A percentile compares a stretch with the other conserved stretches of the same genome.
Conservation (phyloP, 305 asterid genomes). For the Ilex paraguariensis region DNA sequence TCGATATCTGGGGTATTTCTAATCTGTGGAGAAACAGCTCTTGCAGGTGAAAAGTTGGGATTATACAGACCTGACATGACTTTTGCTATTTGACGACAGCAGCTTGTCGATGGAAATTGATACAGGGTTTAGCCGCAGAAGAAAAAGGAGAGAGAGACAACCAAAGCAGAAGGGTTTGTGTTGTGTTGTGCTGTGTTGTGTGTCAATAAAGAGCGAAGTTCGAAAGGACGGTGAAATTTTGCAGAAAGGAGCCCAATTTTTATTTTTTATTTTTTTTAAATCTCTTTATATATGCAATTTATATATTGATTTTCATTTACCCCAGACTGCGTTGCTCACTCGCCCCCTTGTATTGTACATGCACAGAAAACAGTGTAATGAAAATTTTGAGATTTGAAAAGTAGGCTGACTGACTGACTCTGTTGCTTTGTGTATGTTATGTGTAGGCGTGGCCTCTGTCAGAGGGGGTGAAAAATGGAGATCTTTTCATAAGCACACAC, state of each 20-base stretch:
- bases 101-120: slow-evolving; percentile 3
- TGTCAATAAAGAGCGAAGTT: slow-evolving; percentile 5
- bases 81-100: slow-evolving; percentile 1
- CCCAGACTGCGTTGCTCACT: too few species aligned
- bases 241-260: slow-evolving; percentile 12
- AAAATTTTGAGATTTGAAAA: too few species aligned
- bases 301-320: too few species aligned
- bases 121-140: slow-evolving; percentile 9
- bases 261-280: background rate
- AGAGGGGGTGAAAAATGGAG: too few species aligned
- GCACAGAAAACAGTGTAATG: too few species aligned
- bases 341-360: too few species aligned
- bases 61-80: slow-evolving; percentile 82
- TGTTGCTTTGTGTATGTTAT: too few species aligned
- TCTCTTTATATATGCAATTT: too few species aligned
- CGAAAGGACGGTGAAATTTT: slow-evolving; percentile 14
- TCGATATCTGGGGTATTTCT: slow-evolving; percentile 66
- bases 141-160: slow-evolving; percentile 13
- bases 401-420: too few species aligned
- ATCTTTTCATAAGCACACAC: too few species aligned
- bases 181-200: background rate
- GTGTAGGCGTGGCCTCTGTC: too few species aligned
- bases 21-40: slow-evolving; percentile 88
- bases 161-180: slow-evolving; percentile 2
- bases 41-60: slow-evolving; percentile 80